Evolutionary conservation across 371 early-diverging fungal genomes (phyloP), one percentile per base, ranked within the genome.

Genomic region (Mucor velutinosus): DNA sequence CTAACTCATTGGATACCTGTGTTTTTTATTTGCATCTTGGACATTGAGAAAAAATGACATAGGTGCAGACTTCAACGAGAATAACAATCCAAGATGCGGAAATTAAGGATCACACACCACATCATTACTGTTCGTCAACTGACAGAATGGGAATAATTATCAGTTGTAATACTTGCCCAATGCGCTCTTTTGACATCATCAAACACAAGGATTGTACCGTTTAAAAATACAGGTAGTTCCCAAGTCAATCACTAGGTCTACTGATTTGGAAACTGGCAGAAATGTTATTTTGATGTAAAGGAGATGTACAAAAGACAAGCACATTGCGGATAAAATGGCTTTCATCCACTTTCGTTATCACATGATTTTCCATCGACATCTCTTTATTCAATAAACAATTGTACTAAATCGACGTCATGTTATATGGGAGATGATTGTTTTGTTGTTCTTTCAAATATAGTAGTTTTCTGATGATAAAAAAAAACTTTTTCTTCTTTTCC

Each of bases 381-480:
- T 11, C 4, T 37, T 37, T 14, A 14, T 37, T 37, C 37, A 37
- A 37, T 37, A 37, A 51, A 51, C 51, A 51, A 51, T 21, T 51
- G 51, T 23, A 51, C 51, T 51, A 51, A 23, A 51, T 51, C 8
- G 51, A 51, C 51, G 51, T 51, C 51, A 51, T 51, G 51, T 51
- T 23, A 51, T 37, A 37, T 37, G 37, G 37, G 7, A 37, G 14
- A 37, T 51, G 51, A 51, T 51, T 45, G 45, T 51, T 51, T 21
- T 51, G 51, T 10, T 51, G 51, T 19, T 51, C 12, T 51, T 25
- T 51, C 51, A 51, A 51, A 51, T 51, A 10, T 51, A 25, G 51
- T 51, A 51, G 25, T 25, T 25, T 23, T 12, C 4, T 19, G 51
- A 21, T 37, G 37, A 11, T 37, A 51, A 51, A 51, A 49, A n/a